Percentiles rank a stretch among this genome's conserved stretches.
phyloP scores from a whole-genome alignment of 129 eudicot species.

The Chrysanthemum seticuspe region DNA sequence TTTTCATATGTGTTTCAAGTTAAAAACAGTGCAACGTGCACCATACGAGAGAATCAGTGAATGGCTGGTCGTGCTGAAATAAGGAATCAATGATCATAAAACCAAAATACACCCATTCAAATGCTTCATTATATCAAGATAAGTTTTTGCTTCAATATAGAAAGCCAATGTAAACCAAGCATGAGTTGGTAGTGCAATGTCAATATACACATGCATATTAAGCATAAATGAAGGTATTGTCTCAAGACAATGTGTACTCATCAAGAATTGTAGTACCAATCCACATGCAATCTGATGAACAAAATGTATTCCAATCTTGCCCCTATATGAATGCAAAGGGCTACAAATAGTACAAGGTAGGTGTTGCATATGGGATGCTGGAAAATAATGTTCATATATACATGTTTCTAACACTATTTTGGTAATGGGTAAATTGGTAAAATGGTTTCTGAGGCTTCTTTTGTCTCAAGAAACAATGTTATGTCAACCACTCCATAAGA shows the following conservation, averaged over 20 bases:
- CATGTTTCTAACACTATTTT: slow-evolving; percentile 26
- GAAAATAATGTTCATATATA: slow-evolving; percentile 31
- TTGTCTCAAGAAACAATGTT: background rate
- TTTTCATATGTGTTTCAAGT: no score
- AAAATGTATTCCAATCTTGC: slow-evolving; percentile 33
- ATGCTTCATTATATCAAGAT: slow-evolving; percentile 9
- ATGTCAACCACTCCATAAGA: background rate
- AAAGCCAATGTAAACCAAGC: slow-evolving; percentile 33
- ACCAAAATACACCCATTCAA: slow-evolving; percentile 18
- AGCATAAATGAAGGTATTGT: slow-evolving; percentile 35
- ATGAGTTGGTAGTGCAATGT: slow-evolving; percentile 33
- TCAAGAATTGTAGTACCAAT: slow-evolving; percentile 35
- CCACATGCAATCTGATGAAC: slow-evolving; percentile 37
- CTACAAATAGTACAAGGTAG: slow-evolving; percentile 38
- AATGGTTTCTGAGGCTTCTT: slow-evolving; percentile 14
- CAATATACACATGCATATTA: slow-evolving; percentile 23
- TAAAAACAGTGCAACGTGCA: no score
- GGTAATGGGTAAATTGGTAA: slow-evolving; percentile 22
- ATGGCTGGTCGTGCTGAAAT: no score
- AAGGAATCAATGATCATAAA: background rate
- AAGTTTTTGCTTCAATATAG: background rate
- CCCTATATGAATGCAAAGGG: slow-evolving; percentile 40
- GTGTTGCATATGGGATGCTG: slow-evolving; percentile 43
- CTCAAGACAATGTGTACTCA: slow-evolving; percentile 31
- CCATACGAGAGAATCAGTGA: no score